Base-by-base conservation (phyloP, 1,284 basidiomycete genomes). In the Chondrostereum purpureum region DNA sequence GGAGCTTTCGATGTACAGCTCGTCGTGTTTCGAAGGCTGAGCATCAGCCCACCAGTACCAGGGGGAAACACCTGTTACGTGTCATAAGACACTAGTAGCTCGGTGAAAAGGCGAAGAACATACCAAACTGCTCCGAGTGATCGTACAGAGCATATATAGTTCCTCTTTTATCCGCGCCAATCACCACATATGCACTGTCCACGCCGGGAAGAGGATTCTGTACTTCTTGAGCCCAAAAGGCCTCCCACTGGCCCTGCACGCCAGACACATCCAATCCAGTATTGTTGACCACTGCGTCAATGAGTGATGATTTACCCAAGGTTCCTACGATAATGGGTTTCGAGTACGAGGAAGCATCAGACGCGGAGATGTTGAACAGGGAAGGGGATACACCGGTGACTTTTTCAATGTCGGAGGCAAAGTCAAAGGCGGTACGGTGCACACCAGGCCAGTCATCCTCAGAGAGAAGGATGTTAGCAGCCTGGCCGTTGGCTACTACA, bases 21-120 rank as follows among this genome's bases (percentile, higher is more conserved):
- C 59, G 1, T 68, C 52, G 35, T 80, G 72, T 31, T 65, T 66
- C 6, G 70, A 74, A 1, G 70, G 67, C 5, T 80, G 80, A 10
- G 83, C 80, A 58, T 87, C 83, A 14, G 82, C 78, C 80, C 80
- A 82, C 76, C 76, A 81, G 52, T 74, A 79, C 78, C 78, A 82
- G 14, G 79, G 78, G 14, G 78, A 80, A 21, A 80, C 78, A 48
- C 77, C 77, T 77, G 36, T 21, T 37, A 42, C 47, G 33, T 42
- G 33, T 17, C 21, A 43, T 16, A 5, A 44, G 22, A 18, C 37
- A 21, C 46, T 33, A 40, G 17, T 39, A 12, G 27, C 17, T 21
- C 13, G 14, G 11, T 37, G n/a, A 22, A 12, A 43, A 35, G 31
- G 16, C 42, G 37, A 50, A 42, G 31, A 22, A 22, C 12, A 44